Conservation (phyloP, 2,329 filamentous ascomycete species). For the Teratosphaeria pseudoeucalypti region DNA sequence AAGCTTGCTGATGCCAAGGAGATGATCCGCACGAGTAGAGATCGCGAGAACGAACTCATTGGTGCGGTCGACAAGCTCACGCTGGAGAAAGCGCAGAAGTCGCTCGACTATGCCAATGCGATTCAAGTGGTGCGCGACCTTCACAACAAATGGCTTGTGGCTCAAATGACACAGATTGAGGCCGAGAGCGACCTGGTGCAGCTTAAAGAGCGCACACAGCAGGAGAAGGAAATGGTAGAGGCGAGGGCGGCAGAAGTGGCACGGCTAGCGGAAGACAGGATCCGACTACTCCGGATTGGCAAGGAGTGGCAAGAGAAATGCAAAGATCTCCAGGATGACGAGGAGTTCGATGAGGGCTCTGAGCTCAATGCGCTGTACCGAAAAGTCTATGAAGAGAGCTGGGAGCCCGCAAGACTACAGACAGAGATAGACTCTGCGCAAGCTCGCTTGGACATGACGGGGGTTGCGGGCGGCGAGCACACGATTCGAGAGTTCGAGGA, state of each 20-base stretch:
- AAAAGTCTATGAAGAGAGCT: conserved; percentile 28
- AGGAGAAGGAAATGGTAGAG: conserved; percentile 46
- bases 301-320: conserved; percentile 6
- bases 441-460: conserved; percentile 68
- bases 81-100: conserved; percentile 27
- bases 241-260: conserved; percentile 33
- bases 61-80: conserved; percentile 23
- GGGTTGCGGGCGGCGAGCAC: conserved; percentile 35
- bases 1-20: conserved; percentile 35
- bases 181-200: conserved; percentile 67
- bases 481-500: conserved; percentile 71
- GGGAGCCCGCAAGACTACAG: conserved; percentile 49
- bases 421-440: conserved; percentile 64
- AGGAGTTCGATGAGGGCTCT: conserved; percentile 11
- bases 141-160: conserved; percentile 56
- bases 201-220: conserved; percentile 54
- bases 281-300: conserved; percentile 1
- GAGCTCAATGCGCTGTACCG: conserved; percentile 14
- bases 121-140: conserved; percentile 53
- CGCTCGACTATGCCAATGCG: conserved; percentile 47
- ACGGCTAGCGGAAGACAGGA: conserved; percentile 20
- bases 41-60: conserved; percentile 42
- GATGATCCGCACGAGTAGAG: conserved; percentile 33
- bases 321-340: conserved; percentile 10
- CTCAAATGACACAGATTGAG: conserved; percentile 57